A percentile compares a stretch with the other conserved stretches of the same genome.
Conservation (phyloP, 164 flowering plant species). For the Vitis labrusca region DNA sequence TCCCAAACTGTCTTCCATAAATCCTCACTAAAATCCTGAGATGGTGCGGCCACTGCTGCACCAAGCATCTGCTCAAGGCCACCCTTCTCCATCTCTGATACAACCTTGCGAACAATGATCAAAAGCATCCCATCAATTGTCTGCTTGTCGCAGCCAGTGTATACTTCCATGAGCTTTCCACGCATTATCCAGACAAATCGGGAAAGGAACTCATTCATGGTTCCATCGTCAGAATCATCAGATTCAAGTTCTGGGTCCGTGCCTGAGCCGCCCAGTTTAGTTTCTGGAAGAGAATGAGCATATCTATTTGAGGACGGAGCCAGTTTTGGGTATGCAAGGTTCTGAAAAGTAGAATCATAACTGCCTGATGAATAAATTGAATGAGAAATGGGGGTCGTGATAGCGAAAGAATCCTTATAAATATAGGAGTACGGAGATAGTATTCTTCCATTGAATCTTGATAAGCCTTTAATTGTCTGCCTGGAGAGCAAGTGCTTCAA, state of each 20-base stretch:
- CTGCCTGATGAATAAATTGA: constrained; percentile 1
- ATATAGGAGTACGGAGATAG: neutral
- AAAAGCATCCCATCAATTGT: constrained; percentile 77
- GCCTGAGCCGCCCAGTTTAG: constrained; percentile 1
- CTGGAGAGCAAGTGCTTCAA: constrained; percentile 37
- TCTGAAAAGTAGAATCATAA: neutral
- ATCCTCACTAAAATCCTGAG: constrained; percentile 75
- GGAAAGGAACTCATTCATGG: constrained; percentile 77
- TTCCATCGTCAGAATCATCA: constrained; percentile 28
- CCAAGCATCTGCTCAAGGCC: constrained; percentile 42
- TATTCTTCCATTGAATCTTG: constrained; percentile 22
- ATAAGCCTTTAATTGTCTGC: constrained; percentile 19
- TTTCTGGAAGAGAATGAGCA: constrained; percentile 32
- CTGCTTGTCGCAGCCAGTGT: constrained; percentile 57
- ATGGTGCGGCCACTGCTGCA: constrained; percentile 18
- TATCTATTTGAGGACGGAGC: constrained; percentile 8
- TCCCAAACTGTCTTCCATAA: constrained; percentile 87
- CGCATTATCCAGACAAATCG: constrained; percentile 83
- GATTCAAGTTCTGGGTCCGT: constrained; percentile 6
- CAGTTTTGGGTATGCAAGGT: constrained; percentile 12
- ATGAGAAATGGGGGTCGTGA: constrained; percentile 6
- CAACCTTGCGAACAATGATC: constrained; percentile 69
- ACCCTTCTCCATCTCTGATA: constrained; percentile 66
- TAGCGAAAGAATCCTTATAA: constrained; percentile 20
- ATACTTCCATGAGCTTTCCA: constrained; percentile 52